phyloP scores from a whole-genome alignment of 2,329 filamentous ascomycete genomes.

The Lomentospora prolificans region DNA sequence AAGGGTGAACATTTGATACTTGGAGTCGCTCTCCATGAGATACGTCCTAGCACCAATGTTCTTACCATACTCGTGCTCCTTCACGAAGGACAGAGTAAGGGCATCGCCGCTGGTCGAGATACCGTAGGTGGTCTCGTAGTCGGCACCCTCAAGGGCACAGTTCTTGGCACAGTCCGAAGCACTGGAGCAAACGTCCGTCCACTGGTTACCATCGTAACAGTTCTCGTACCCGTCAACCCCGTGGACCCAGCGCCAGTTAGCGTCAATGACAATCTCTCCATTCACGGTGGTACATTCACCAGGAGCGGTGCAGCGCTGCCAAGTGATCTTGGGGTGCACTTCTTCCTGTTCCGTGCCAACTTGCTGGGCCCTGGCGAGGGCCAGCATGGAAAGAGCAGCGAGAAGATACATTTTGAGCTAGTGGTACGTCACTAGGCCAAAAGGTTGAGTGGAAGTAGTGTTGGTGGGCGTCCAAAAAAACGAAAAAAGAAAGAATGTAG shows the following conservation, averaged over 20 bases:
- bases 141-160: slow-evolving; percentile 36
- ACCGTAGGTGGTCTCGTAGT: slow-evolving; percentile 35
- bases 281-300: slow-evolving; percentile 30
- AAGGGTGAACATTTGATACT: slow-evolving; percentile 52
- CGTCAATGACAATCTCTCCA: slow-evolving; percentile 37
- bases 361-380: slow-evolving; percentile 28
- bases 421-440: background rate
- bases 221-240: slow-evolving; percentile 27
- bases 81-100: slow-evolving; percentile 42
- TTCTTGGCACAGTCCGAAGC: slow-evolving; percentile 30
- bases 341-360: slow-evolving; percentile 27
- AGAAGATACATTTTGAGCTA: background rate
- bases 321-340: slow-evolving; percentile 29
- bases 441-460: too few relatives aligned
- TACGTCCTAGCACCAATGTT: slow-evolving; percentile 43
- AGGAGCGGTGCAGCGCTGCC: slow-evolving; percentile 30
- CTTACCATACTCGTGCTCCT: slow-evolving; percentile 31
- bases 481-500: background rate
- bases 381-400: slow-evolving; percentile 18
- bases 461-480: too few relatives aligned
- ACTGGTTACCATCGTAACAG: slow-evolving; percentile 38
- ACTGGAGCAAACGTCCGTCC: slow-evolving; percentile 25
- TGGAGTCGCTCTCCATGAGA: slow-evolving; percentile 42
- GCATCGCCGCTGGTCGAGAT: slow-evolving; percentile 34
- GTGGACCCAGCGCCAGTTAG: slow-evolving; percentile 47